These are phyloP conservation scores for Botryotinia convoluta DNA, from an alignment of 2,329 filamentous ascomycete species.

Conservation along the genomic window DNA sequence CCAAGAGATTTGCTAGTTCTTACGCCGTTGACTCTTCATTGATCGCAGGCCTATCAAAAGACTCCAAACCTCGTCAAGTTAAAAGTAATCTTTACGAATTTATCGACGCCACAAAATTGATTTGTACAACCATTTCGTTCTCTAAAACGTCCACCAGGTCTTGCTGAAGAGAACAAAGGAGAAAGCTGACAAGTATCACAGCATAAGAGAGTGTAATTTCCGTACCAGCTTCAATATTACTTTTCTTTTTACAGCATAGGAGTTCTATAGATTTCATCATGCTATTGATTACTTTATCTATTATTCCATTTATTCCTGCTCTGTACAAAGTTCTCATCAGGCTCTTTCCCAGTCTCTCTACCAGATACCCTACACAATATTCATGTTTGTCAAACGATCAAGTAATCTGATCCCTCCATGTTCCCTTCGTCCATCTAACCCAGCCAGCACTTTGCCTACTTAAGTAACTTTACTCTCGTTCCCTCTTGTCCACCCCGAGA, in stretches of 20 bases:
- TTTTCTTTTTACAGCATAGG: neutral
- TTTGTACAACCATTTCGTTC: neutral
- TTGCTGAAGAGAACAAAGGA: neutral
- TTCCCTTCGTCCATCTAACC: neutral
- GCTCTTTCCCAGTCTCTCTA: neutral
- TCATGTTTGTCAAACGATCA: neutral
- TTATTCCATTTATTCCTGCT: neutral
- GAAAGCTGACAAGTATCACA: neutral
- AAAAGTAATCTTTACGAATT: neutral
- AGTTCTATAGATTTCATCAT: neutral
- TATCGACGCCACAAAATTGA: slow-evolving; percentile 2
- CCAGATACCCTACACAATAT: neutral
- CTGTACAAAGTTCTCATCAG: neutral
- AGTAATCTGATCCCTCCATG: neutral
- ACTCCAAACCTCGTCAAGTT: neutral
- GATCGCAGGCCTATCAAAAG: neutral
- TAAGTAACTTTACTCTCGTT: neutral
- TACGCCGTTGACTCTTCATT: neutral
- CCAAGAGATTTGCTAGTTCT: neutral
- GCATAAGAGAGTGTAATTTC: neutral
- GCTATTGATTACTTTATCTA: neutral
- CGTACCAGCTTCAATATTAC: neutral
- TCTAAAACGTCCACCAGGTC: neutral
- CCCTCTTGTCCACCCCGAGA: neutral
- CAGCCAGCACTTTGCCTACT: neutral